Base-by-base conservation (phyloP, 2,329 filamentous ascomycete species). In the Tolypocladium endophyticum region DNA sequence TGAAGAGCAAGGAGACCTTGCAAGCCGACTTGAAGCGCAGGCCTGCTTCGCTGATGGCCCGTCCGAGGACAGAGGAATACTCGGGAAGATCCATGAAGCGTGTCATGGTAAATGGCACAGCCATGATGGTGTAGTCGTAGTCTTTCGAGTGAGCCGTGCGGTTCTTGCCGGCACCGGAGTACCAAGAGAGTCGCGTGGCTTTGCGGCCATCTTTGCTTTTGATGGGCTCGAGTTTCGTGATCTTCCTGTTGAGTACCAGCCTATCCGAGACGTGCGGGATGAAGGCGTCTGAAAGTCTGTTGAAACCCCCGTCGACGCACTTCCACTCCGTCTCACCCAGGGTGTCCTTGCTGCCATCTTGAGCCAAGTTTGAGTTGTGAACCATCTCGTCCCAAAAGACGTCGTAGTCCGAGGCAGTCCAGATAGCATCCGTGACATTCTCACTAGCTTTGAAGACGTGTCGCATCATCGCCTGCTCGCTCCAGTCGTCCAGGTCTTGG, bases 1-100 rank as follows among this genome's bases (percentile, higher is more conserved):
- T 74, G 70, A 83, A 85, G 64, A 82, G 81, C 4, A 86, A 72
- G 0, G 81, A 77, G 2, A 86, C 76, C 65, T 73, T 73, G 56
- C 65, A 63, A 1, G 68, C 64, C 16, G 63, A 71, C 7, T 61
- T 62, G 55, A 66, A 71, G 58, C 66, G 58, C 23, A 61, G 41
- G 7, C 59, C 59, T 1, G 64, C 66, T 3, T 68, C 63, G 41
- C 67, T 63, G 38, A 70, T 70, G 3, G 65, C 66, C 1, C 69
- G 67, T 0, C 61, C 61, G 20, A 71, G 45, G 7, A 70, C 54
- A 28, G 66, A 68, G 18, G 73, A 74, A 63, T 72, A 74, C 6
- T 63, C 61, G 0, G 73, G 73, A 1, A 74, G 59, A 6, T 74
- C 67, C 73, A 72, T 73, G 59, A 72, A 72, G 36, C 71, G 69